Percentiles rank a stretch among this genome's conserved stretches.
phyloP scores from a whole-genome alignment of 2,329 filamentous ascomycete species.

The Penicillium hesseltinei region DNA sequence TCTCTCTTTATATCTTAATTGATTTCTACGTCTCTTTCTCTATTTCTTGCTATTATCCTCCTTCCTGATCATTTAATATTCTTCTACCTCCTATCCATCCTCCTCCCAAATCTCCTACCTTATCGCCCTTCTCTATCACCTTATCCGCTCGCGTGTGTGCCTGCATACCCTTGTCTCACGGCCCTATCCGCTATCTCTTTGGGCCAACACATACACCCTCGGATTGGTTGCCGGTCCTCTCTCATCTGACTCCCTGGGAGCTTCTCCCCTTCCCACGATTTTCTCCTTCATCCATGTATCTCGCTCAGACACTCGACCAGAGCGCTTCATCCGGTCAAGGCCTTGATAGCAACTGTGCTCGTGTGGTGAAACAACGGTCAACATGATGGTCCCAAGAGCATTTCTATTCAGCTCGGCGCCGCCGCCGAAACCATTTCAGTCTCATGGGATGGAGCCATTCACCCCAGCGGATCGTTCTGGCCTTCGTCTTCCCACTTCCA shows the following conservation, averaged over 20 bases:
- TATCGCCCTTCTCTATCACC: background rate
- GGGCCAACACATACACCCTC: conserved; percentile 2
- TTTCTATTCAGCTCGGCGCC: conserved; percentile 38
- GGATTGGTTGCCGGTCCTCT: conserved; percentile 9
- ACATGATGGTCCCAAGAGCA: conserved; percentile 45
- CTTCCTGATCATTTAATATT: conserved; percentile 2
- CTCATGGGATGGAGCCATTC: conserved; percentile 8
- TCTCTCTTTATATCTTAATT: conserved; percentile 7
- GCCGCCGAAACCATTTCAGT: conserved; percentile 21
- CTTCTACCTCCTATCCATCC: background rate
- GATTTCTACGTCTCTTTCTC: conserved; percentile 8
- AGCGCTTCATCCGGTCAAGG: conserved; percentile 40
- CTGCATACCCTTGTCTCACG: conserved; percentile 8
- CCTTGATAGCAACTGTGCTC: conserved; percentile 15
- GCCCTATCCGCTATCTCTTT: conserved; percentile 8
- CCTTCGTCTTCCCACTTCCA: conserved; percentile 17
- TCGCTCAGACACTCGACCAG: conserved; percentile 40
- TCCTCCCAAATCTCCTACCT: background rate
- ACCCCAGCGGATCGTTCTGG: conserved; percentile 20
- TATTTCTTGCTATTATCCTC: conserved; percentile 7
- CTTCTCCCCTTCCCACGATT: conserved; percentile 4
- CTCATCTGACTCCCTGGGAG: conserved; percentile 14
- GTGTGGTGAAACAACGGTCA: conserved; percentile 20
- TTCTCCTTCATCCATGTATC: conserved; percentile 36
- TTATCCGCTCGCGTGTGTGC: conserved; percentile 7